These are phyloP conservation scores for Mucor velutinosus DNA, from an alignment of 371 early-diverging fungal species.

Conservation along the genomic window DNA sequence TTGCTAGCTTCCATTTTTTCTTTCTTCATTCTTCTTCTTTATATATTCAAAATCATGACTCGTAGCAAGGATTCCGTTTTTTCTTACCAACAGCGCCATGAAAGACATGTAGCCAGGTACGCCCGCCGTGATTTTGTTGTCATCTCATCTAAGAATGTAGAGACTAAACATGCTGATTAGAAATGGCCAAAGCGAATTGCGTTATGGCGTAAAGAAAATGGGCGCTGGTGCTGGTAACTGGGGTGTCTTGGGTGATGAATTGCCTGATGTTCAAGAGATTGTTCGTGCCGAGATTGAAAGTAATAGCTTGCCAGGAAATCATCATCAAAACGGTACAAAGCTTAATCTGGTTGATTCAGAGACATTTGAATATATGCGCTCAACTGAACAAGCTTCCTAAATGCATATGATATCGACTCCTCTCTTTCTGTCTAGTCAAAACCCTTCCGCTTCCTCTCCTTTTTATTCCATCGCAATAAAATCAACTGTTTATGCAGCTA, in stretches of 20 bases:
- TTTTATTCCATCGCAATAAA: neutral
- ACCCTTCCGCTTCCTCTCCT: neutral
- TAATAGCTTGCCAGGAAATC: neutral
- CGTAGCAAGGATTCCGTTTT: constrained; percentile 24
- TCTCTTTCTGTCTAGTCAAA: neutral
- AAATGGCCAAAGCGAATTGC: constrained; percentile 28
- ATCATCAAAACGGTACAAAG: constrained; percentile 10
- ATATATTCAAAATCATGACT: constrained; percentile 15
- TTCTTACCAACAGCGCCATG: constrained; percentile 18
- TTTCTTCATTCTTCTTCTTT: neutral
- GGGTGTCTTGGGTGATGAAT: constrained; percentile 33
- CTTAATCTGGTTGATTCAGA: constrained; percentile 24
- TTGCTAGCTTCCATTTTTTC: neutral
- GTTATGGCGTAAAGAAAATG: constrained; percentile 28
- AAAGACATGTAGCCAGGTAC: constrained; percentile 30
- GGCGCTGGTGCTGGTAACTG: constrained; percentile 33
- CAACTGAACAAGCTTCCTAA: constrained; percentile 21
- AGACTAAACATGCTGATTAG: constrained; percentile 1
- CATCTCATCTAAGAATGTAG: neutral
- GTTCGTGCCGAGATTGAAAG: constrained; percentile 19
- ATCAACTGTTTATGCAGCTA: constrained; percentile 6
- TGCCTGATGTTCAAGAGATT: constrained; percentile 26
- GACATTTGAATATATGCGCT: constrained; percentile 26
- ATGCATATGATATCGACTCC: neutral
- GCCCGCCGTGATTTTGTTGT: neutral